Conservation (phyloP, 2,329 filamentous ascomycete genomes). For the Venturia carpophila region DNA sequence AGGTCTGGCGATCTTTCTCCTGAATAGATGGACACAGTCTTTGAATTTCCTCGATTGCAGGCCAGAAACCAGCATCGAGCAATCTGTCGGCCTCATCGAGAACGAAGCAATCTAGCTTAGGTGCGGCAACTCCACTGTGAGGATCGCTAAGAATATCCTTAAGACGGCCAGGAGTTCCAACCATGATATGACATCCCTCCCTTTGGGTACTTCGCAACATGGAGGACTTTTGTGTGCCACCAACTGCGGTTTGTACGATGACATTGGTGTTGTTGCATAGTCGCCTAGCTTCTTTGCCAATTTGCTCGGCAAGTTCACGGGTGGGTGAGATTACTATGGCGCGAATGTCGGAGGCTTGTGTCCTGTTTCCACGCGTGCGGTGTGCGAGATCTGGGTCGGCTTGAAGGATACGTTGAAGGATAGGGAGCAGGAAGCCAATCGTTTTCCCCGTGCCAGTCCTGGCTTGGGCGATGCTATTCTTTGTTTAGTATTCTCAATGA, state of each 20-base stretch:
- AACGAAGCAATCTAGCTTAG: conserved; percentile 51
- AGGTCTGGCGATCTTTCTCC: conserved; percentile 69
- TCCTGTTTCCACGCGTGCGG: conserved; percentile 41
- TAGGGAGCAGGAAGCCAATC: conserved; percentile 79
- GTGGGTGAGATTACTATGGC: conserved; percentile 56
- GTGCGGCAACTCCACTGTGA: conserved; percentile 54
- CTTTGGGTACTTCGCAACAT: conserved; percentile 61
- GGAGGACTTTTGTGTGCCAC: conserved; percentile 69
- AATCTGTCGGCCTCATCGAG: conserved; percentile 62
- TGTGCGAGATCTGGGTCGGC: conserved; percentile 54
- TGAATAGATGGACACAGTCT: conserved; percentile 51
- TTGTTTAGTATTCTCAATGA: conserved; percentile 21
- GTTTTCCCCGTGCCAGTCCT: conserved; percentile 98
- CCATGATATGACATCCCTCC: conserved; percentile 77
- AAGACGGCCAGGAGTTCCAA: conserved; percentile 84
- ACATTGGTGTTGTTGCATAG: conserved; percentile 59
- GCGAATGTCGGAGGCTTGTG: conserved; percentile 45
- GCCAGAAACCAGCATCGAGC: conserved; percentile 50
- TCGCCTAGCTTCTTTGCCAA: conserved; percentile 63
- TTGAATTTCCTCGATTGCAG: conserved; percentile 42
- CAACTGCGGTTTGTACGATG: conserved; percentile 71
- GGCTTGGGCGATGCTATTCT: conserved; percentile 65
- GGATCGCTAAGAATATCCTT: conserved; percentile 70
- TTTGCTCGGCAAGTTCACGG: conserved; percentile 57
- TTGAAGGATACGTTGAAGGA: conserved; percentile 69